Conservation (phyloP, 1,284 basidiomycete species). For the Ganoderma meredithae region DNA sequence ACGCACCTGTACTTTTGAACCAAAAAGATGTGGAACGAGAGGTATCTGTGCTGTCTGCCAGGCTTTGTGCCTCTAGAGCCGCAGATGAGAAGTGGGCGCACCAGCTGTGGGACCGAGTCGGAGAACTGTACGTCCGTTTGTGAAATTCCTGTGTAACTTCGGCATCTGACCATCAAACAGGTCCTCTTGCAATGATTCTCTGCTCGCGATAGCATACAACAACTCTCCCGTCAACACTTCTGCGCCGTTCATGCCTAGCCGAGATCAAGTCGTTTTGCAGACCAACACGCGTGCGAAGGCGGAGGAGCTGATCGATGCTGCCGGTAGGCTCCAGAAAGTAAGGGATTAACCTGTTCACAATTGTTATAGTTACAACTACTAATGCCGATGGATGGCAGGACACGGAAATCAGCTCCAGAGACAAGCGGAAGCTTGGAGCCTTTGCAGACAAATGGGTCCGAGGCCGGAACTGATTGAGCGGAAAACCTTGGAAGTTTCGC, state of each 20-base stretch:
- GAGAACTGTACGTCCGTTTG: slow-evolving; percentile 32
- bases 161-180: slow-evolving; percentile 16
- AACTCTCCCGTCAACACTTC: slow-evolving; percentile 40
- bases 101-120: slow-evolving; percentile 12
- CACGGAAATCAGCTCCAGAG: slow-evolving; percentile 30
- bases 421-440: slow-evolving; percentile 32
- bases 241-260: slow-evolving; percentile 33
- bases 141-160: too few species aligned
- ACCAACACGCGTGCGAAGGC: slow-evolving; percentile 20
- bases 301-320: slow-evolving; percentile 25
- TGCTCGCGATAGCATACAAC: slow-evolving; percentile 33
- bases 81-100: slow-evolving; percentile 27
- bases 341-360: neutral
- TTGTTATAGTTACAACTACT: neutral
- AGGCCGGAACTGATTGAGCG: neutral
- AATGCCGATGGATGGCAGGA: slow-evolving; percentile 9
- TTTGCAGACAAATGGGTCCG: slow-evolving; percentile 37
- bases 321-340: slow-evolving; percentile 33
- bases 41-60: slow-evolving; percentile 20
- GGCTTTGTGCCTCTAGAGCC: slow-evolving; percentile 9
- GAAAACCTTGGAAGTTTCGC: neutral
- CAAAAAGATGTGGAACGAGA: slow-evolving; percentile 32
- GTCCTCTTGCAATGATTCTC: slow-evolving; percentile 17
- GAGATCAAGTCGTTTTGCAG: slow-evolving; percentile 18
- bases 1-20: slow-evolving; percentile 35